Evolutionary conservation across 2,329 filamentous ascomycete species (phyloP).

Genomic region (Colletotrichum tamarilloi): DNA sequence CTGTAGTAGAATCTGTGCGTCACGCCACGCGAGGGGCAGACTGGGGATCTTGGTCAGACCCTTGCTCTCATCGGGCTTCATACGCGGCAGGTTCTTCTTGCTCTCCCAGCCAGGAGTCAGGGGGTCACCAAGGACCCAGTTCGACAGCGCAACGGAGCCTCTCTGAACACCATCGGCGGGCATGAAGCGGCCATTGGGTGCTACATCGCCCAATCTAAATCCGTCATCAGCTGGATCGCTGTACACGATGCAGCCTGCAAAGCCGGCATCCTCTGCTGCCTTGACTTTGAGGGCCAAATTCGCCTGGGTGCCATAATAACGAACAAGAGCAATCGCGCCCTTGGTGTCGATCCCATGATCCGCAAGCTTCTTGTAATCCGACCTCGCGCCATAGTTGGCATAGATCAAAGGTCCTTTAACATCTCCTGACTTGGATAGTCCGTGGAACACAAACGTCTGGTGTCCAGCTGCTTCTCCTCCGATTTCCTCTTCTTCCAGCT

Average conservation of each 20-base stretch:
- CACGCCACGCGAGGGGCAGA: slow-evolving; percentile 88
- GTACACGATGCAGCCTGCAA: slow-evolving; percentile 89
- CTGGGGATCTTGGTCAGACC: slow-evolving; percentile 88
- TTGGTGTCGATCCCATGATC: slow-evolving; percentile 79
- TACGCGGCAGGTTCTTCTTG: slow-evolving; percentile 71
- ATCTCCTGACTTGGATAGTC: slow-evolving; percentile 86
- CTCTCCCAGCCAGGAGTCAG: slow-evolving; percentile 89
- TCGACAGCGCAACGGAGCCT: slow-evolving; percentile 82
- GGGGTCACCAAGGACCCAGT: slow-evolving; percentile 89
- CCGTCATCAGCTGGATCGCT: slow-evolving; percentile 90
- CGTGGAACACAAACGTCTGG: slow-evolving; percentile 86
- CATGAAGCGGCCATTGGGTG: slow-evolving; percentile 83
- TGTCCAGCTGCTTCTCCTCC: slow-evolving; percentile 71
- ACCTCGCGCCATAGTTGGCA: slow-evolving; percentile 88
- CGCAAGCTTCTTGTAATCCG: slow-evolving; percentile 81
- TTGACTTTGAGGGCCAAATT: slow-evolving; percentile 87
- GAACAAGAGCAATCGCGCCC: slow-evolving; percentile 86
- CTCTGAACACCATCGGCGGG: slow-evolving; percentile 85
- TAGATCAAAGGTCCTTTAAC: slow-evolving; percentile 90
- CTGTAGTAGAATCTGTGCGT: slow-evolving; percentile 83
- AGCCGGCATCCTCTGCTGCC: slow-evolving; percentile 87
- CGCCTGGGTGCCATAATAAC: slow-evolving; percentile 79
- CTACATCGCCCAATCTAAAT: slow-evolving; percentile 77
- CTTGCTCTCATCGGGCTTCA: slow-evolving; percentile 75
- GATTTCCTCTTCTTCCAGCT: slow-evolving; percentile 83